Evolutionary conservation across 2,329 filamentous ascomycete species (phyloP).

Genomic region (Fusarium odoratissimum): DNA sequence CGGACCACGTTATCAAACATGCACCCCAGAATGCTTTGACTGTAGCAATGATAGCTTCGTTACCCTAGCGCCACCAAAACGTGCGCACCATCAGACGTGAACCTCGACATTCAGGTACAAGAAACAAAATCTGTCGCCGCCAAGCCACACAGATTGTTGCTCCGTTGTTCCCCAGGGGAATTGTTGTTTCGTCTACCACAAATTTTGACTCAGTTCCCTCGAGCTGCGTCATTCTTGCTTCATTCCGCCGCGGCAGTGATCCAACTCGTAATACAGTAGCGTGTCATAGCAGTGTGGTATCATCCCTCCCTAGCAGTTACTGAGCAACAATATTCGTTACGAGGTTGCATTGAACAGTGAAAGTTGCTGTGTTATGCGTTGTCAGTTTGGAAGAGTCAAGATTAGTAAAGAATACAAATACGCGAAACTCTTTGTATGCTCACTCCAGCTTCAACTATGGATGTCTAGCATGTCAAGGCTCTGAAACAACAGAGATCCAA

Average conservation of each 20-base stretch:
- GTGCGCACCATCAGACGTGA: neutral
- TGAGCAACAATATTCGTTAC: neutral
- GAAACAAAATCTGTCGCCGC: neutral
- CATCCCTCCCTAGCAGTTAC: neutral
- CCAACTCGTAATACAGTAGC: conserved; percentile 23
- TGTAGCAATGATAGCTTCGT: conserved; percentile 6
- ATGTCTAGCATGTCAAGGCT: neutral
- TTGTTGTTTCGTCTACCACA: conserved; percentile 8
- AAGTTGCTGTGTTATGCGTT: conserved; percentile 7
- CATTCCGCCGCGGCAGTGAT: conserved; percentile 15
- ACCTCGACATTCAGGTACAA: conserved; percentile 3
- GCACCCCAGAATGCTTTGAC: neutral
- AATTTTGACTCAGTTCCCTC: neutral
- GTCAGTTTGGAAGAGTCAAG: neutral
- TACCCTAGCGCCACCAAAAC: conserved; percentile 13
- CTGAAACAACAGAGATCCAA: neutral
- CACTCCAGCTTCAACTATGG: neutral
- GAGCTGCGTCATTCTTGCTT: conserved; percentile 38
- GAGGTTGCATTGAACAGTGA: neutral
- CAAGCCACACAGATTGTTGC: neutral
- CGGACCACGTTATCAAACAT: conserved; percentile 14
- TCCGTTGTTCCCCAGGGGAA: neutral
- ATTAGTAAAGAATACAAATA: neutral
- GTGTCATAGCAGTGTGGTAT: conserved; percentile 27
- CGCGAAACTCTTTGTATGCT: neutral